phyloP scores from a whole-genome alignment of 2,329 filamentous ascomycete genomes.

The Clarireedia homoeocarpa region DNA sequence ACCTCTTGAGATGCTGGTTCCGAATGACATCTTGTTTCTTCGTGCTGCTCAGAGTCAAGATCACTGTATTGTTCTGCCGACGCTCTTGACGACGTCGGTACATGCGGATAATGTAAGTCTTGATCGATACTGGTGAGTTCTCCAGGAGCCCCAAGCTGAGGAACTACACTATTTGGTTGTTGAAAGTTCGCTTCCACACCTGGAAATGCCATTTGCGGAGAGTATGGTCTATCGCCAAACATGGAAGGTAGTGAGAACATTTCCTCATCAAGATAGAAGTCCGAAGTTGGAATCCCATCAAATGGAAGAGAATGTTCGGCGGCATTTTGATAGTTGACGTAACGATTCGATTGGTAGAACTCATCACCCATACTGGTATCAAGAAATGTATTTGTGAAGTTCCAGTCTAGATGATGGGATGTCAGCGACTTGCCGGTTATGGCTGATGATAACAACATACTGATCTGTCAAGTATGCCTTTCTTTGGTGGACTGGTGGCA shows the following conservation, averaged over 20 bases:
- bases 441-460: background rate
- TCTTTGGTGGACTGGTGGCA: no score
- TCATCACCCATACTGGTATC: background rate
- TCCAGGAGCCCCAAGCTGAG: background rate
- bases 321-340: background rate
- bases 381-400: background rate
- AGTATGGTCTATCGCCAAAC: background rate
- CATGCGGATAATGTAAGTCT: no score
- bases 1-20: background rate
- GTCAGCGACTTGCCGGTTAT: background rate
- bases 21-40: no score
- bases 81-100: no score
- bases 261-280: constrained; percentile 2
- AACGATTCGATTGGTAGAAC: background rate
- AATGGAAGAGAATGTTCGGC: background rate
- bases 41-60: no score
- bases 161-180: background rate
- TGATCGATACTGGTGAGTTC: no score
- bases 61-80: background rate
- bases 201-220: background rate
- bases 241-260: constrained; percentile 1
- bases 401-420: background rate
- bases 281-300: background rate
- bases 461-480: no score
- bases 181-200: background rate